A percentile compares a stretch with the other conserved stretches of the same genome.
These are phyloP conservation scores for Glaciozyma martinii DNA, from an alignment of 768 basidiomycete species.

Conservation along the genomic window DNA sequence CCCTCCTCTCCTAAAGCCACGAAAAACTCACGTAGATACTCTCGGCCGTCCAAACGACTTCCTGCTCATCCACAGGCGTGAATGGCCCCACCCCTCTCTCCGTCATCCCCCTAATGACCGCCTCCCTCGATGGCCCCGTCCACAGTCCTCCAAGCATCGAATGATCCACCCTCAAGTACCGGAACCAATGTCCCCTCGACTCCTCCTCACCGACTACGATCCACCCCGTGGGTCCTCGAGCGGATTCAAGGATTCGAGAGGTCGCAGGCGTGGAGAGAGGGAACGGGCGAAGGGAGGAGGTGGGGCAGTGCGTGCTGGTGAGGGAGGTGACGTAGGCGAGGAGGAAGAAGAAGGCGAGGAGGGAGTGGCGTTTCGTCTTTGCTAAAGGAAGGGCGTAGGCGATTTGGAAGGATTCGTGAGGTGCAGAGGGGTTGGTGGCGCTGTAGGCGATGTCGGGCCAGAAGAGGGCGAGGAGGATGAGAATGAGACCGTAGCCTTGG, in stretches of 20 bases:
- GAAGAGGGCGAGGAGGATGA: constrained; percentile 12
- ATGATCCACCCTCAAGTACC: constrained; percentile 51
- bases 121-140: constrained; percentile 40
- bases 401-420: neutral
- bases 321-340: constrained; percentile 2
- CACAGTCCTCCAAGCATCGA: constrained; percentile 63
- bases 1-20: neutral
- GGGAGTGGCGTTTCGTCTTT: neutral
- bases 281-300: neutral
- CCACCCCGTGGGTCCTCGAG: constrained; percentile 64
- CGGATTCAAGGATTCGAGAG: constrained; percentile 54
- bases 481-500: constrained; percentile 16
- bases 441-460: neutral
- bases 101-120: constrained; percentile 45
- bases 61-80: constrained; percentile 45
- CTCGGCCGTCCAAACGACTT: constrained; percentile 17
- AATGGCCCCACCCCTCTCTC: constrained; percentile 46
- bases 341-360: constrained; percentile 1
- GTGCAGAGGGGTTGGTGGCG: neutral
- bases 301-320: constrained; percentile 10
- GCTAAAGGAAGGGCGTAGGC: neutral
- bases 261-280: neutral
- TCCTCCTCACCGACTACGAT: constrained; percentile 66
- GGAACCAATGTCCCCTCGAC: constrained; percentile 38
- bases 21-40: constrained; percentile 36